These are phyloP conservation scores for Sungouiozyma intestinalis DNA, from an alignment of 805 yeast species.

Conservation along the genomic window DNA sequence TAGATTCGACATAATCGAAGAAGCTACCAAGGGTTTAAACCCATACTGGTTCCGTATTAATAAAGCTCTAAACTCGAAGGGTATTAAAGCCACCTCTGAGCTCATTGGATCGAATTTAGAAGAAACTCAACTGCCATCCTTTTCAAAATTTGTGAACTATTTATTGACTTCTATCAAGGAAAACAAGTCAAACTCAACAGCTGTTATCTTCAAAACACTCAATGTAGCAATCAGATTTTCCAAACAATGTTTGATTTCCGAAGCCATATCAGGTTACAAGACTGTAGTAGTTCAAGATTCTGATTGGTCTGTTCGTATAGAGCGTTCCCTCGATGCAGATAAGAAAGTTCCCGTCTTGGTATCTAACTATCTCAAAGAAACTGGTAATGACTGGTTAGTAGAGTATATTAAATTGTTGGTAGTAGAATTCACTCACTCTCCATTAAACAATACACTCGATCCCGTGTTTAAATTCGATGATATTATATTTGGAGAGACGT, in stretches of 20 bases:
- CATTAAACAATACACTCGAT: slow-evolving; percentile 7
- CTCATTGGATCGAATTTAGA: slow-evolving; percentile 32
- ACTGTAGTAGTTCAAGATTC: slow-evolving; percentile 60
- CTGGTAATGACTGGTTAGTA: slow-evolving; percentile 14
- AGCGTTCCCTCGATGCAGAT: slow-evolving; percentile 59
- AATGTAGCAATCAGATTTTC: slow-evolving; percentile 41
- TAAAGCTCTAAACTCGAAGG: slow-evolving; percentile 35
- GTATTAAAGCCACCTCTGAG: slow-evolving; percentile 33
- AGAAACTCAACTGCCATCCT: slow-evolving; percentile 44
- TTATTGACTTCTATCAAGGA: slow-evolving; percentile 23
- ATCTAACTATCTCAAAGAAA: slow-evolving; percentile 6
- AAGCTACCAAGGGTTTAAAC: slow-evolving; percentile 67
- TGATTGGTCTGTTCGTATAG: slow-evolving; percentile 62
- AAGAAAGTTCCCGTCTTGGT: slow-evolving; percentile 35
- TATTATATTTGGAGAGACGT: slow-evolving; percentile 29
- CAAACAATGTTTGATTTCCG: slow-evolving; percentile 53
- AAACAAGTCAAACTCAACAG: slow-evolving; percentile 13
- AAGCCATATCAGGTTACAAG: slow-evolving; percentile 40
- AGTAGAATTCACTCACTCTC: slow-evolving; percentile 26
- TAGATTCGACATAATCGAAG: slow-evolving; percentile 67
- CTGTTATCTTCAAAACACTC: slow-evolving; percentile 28
- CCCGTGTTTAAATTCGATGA: slow-evolving; percentile 17
- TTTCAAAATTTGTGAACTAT: slow-evolving; percentile 31
- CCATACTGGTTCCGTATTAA: slow-evolving; percentile 67
- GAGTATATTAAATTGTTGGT: slow-evolving; percentile 29